phyloP scores from a whole-genome alignment of 179 eudicot species.

The Nepenthes alata region DNA sequence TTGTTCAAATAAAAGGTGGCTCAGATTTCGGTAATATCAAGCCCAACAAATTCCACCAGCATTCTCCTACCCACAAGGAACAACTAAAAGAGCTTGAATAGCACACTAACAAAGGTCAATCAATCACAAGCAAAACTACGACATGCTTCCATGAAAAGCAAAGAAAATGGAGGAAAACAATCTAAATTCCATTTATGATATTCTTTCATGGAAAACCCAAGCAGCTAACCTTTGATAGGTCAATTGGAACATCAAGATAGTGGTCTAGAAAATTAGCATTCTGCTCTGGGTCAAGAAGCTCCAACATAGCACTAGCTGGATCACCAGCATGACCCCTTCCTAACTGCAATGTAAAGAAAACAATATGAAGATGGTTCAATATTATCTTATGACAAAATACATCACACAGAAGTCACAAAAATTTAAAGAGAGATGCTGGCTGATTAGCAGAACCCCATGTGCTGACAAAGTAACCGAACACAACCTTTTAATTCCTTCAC shows the following conservation, averaged over 20 bases:
- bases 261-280: conserved; percentile 96
- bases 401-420: not conserved
- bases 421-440: no score
- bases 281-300: conserved; percentile 98
- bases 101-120: no score
- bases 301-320: conserved; percentile 99
- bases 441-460: no score
- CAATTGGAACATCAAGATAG: conserved; percentile 95
- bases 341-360: conserved; percentile 37
- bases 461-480: no score
- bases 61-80: no score
- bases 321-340: conserved; percentile 98
- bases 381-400: not conserved
- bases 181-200: not conserved
- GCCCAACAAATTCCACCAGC: no score
- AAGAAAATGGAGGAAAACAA: not conserved
- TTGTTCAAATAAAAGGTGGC: no score
- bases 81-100: no score
- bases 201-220: not conserved
- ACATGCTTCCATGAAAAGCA: no score
- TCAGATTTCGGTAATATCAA: no score
- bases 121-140: no score
- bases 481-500: no score
- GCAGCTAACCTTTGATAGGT: conserved; percentile 76
- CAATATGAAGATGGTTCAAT: conserved; percentile 3